Evolutionary conservation across 2,329 filamentous ascomycete species (phyloP), one percentile per base, ranked within the genome.

Genomic region (Daldinia sp.): DNA sequence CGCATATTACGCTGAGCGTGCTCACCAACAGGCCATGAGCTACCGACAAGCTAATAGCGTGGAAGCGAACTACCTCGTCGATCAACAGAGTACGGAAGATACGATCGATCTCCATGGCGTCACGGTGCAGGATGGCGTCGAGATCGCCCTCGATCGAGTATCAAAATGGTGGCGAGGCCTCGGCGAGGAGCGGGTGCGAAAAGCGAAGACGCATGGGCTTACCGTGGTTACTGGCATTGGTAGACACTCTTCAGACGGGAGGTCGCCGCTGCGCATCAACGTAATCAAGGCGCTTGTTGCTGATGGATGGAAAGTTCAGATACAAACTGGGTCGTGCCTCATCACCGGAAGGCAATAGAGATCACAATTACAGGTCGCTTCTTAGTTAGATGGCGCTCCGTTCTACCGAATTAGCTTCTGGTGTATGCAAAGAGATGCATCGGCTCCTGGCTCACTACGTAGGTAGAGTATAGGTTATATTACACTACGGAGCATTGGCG

Each of bases 51-150:
- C 89, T n/a, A 83, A 84, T 18, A 89, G 89, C n/a, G 83, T 84
- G 0, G 89, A 89, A 0, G 93, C 93, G 1, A 91, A 96, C 74
- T 80, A 86, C 0, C 84, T 91, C 3, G 94, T 95, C 0, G 85
- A 89, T 10, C 77, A 81, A 9, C 91, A 94, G 76, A 94, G 92
- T 57, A 85, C 84, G 0, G 67, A 78, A 1, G 83, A 80, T 0
- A 82, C 85, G 20, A 83, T 97, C 6, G 95, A 98, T 78, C 82
- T 98, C 28, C 95, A 98, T 78, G 93, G 93, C 5, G 89, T 97
- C 4, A 89, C 86, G 50, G 94, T 98, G 1, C 84, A 89, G 55
- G 92, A 97, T 78, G 95, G 92, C 1, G 89, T 94, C 33, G 85
- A 92, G 2, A 97, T 98, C 71, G 90, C 92, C 1, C 86, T 87